Percentiles rank a stretch among this genome's conserved stretches.
Conservation (phyloP, 2,329 filamentous ascomycete species). For the Cytospora piceicola region DNA sequence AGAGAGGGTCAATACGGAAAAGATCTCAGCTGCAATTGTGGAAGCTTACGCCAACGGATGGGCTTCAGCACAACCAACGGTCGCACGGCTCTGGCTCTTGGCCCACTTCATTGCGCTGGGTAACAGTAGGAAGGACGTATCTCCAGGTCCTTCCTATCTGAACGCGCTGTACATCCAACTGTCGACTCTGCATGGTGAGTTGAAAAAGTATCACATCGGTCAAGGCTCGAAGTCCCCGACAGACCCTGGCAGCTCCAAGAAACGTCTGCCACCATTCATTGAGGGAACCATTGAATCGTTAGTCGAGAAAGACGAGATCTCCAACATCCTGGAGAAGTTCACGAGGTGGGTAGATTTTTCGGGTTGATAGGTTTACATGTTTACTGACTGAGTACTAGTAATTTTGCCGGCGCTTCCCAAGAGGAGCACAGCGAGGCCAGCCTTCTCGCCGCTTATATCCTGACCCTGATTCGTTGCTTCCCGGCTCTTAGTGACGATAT, state of each 20-base stretch:
- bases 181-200: conserved; percentile 54
- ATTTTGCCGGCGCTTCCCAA: conserved; percentile 38
- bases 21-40: conserved; percentile 49
- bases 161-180: conserved; percentile 59
- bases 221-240: conserved; percentile 37
- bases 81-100: conserved; percentile 64
- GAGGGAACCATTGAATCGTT: conserved; percentile 69
- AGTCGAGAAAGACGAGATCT: conserved; percentile 76
- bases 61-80: conserved; percentile 38
- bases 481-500: conserved; percentile 83
- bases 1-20: conserved; percentile 43
- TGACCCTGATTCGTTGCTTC: conserved; percentile 85
- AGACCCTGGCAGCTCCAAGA: conserved; percentile 36
- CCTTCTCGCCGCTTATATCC: conserved; percentile 80
- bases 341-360: conserved; percentile 40
- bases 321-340: conserved; percentile 56
- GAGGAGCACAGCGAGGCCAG: conserved; percentile 64
- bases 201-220: conserved; percentile 54
- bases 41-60: conserved; percentile 39
- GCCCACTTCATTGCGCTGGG: conserved; percentile 68
- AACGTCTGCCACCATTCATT: conserved; percentile 59
- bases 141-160: conserved; percentile 48
- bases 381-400: conserved; percentile 31
- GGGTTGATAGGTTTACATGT: background rate
- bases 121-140: conserved; percentile 42